Conservation (phyloP, 352 stramenopile genomes). For the Bremia lactucae region DNA sequence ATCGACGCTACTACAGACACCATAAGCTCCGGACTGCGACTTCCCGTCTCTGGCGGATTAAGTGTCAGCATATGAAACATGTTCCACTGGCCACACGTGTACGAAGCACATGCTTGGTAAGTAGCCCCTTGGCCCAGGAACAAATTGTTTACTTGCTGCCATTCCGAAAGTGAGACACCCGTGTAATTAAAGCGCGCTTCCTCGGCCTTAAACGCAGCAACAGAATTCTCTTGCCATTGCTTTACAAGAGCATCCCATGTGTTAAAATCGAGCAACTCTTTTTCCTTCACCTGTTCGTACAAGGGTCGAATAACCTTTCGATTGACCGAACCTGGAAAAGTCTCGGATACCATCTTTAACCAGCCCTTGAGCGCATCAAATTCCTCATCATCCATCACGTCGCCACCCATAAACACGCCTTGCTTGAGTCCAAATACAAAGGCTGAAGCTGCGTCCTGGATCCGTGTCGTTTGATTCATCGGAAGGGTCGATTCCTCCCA, state of each 20-base stretch:
- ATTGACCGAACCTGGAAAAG: conserved; percentile 66
- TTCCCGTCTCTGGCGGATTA: conserved; percentile 35
- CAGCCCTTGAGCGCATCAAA: conserved; percentile 70
- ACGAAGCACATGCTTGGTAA: conserved; percentile 63
- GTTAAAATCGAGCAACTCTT: conserved; percentile 62
- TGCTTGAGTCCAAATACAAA: conserved; percentile 77
- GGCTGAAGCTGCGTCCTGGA: conserved; percentile 64
- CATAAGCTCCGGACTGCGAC: conserved; percentile 37
- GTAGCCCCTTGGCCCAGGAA: conserved; percentile 53
- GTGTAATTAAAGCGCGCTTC: conserved; percentile 46
- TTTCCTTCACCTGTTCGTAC: conserved; percentile 31
- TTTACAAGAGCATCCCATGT: conserved; percentile 52
- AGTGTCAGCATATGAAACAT: conserved; percentile 84
- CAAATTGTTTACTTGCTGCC: conserved; percentile 50
- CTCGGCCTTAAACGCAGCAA: conserved; percentile 42
- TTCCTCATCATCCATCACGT: conserved; percentile 65
- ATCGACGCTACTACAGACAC: conserved; percentile 65
- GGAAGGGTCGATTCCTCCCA: conserved; percentile 71
- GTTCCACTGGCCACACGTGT: conserved; percentile 80
- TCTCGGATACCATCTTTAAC: conserved; percentile 59
- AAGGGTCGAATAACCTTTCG: conserved; percentile 50
- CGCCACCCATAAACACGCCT: conserved; percentile 61
- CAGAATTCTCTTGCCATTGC: conserved; percentile 43
- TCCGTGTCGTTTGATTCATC: conserved; percentile 64
- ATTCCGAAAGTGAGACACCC: conserved; percentile 38